phyloP scores from a whole-genome alignment of 306 rosid genomes.

The barrel medic (Medicago truncatula) region MtrunA17r5.0-ANR NC_053049.1:2644501-2645000 shows the following conservation, averaged over 20 bases:
- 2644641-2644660: background rate
- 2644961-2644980: conserved; percentile 91
- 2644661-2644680: background rate
- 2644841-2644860: conserved; percentile 6
- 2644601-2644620: background rate
- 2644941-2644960: conserved; percentile 18
- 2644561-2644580: too few species aligned
- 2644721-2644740: background rate
- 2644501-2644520: too few species aligned
- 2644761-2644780: conserved; percentile 32
- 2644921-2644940: conserved; percentile 34
- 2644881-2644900: conserved; percentile 39
- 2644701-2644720: conserved; percentile 11
- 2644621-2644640: background rate
- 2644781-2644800: conserved; percentile 44
- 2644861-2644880: conserved; percentile 21
- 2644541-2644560: too few species aligned
- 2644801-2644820: conserved; percentile 15
- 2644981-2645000: conserved; percentile 96
- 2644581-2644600: too few species aligned
- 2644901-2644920: conserved; percentile 51
- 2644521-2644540: too few species aligned
- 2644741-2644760: conserved; percentile 15
- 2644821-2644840: conserved; percentile 14
- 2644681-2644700: background rate